phyloP scores from a whole-genome alignment of 202 grass and related monocot species.

The Carex sylvatica region DNA sequence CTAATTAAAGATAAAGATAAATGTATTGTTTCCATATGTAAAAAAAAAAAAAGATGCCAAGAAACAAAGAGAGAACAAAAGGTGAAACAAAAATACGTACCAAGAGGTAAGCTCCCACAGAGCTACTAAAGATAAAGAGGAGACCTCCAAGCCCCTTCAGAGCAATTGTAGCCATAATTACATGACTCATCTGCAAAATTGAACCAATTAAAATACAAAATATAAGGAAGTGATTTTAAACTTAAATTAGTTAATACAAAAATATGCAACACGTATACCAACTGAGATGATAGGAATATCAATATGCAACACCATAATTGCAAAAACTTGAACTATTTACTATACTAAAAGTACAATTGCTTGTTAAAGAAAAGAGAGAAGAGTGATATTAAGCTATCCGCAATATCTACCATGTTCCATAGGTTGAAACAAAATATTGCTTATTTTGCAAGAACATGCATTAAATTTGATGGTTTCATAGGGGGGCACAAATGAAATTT shows the following conservation, averaged over 20 bases:
- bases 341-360: neutral
- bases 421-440: neutral
- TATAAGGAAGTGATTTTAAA: neutral
- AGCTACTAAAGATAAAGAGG: slow-evolving; percentile 86
- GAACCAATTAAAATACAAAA: slow-evolving; percentile 7
- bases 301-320: neutral
- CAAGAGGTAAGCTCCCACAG: slow-evolving; percentile 75
- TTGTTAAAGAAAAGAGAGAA: neutral
- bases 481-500: neutral
- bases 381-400: neutral
- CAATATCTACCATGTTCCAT: neutral
- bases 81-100: slow-evolving; percentile 33
- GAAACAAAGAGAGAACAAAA: neutral
- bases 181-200: slow-evolving; percentile 67
- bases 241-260: neutral
- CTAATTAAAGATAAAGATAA: neutral
- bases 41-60: neutral
- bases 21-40: neutral
- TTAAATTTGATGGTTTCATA: neutral
- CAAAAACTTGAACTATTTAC: neutral
- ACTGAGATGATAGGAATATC: neutral
- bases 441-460: neutral
- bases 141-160: slow-evolving; percentile 84
- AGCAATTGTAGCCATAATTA: slow-evolving; percentile 60
- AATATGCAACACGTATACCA: neutral